Conservation (phyloP, 495 filamentous ascomycete species). For the Parmelia sp. region DNA sequence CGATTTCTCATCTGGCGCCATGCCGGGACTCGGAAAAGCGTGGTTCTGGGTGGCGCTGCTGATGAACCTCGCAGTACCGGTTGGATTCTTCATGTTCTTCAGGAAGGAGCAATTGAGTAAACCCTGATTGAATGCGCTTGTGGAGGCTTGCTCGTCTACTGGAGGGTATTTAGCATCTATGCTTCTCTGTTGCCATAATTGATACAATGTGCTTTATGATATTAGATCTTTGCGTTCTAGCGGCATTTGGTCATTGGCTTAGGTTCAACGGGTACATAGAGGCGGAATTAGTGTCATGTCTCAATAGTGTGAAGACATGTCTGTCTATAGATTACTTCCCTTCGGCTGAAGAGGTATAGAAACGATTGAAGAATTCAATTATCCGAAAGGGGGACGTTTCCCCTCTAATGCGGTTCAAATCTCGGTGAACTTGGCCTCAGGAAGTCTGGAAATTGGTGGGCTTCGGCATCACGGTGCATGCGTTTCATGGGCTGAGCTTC, state of each 20-base stretch:
- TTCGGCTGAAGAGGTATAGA: background rate
- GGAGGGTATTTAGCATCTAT: background rate
- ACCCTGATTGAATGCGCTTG: slow-evolving; percentile 45
- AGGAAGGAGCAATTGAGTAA: slow-evolving; percentile 59
- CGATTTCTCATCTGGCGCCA: slow-evolving; percentile 42
- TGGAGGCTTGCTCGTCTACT: background rate
- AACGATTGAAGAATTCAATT: no score
- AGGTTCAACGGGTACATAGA: background rate
- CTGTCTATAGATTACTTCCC: background rate
- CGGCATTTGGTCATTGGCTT: background rate
- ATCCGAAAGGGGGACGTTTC: no score
- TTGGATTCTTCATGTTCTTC: slow-evolving; percentile 57
- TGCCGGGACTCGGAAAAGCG: slow-evolving; percentile 46
- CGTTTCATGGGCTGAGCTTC: no score
- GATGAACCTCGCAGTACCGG: slow-evolving; percentile 56
- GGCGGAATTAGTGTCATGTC: background rate
- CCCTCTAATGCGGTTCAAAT: no score
- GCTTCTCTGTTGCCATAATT: background rate
- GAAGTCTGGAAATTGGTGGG: no score
- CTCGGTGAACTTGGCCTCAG: no score
- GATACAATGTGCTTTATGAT: background rate
- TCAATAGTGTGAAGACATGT: background rate
- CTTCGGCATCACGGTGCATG: no score
- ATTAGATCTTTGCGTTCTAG: background rate
- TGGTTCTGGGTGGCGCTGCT: slow-evolving; percentile 63